Evolutionary conservation across 1,139 yeast genomes (phyloP).

Genomic region (Taphrina flavorubra): DNA sequence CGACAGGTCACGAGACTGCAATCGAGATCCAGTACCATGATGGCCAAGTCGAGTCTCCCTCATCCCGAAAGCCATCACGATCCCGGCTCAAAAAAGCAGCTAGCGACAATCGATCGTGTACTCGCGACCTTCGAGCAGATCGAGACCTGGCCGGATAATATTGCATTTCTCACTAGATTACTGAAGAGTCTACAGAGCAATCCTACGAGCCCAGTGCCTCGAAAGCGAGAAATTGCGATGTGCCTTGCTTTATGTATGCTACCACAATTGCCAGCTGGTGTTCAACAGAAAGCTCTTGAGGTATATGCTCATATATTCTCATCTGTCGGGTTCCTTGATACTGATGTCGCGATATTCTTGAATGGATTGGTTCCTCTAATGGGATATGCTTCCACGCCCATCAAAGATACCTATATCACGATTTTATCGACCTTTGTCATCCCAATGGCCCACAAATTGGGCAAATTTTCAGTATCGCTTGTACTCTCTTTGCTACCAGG

Average conservation of each 20-base stretch:
- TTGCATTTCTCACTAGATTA: conserved; percentile 79
- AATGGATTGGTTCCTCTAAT: conserved; percentile 87
- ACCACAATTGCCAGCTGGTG: conserved; percentile 87
- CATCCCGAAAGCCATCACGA: conserved; percentile 1
- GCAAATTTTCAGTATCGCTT: conserved; percentile 68
- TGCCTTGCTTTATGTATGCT: conserved; percentile 67
- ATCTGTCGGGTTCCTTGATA: conserved; percentile 59
- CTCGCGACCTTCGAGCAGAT: conserved; percentile 79
- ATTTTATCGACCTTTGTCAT: conserved; percentile 65
- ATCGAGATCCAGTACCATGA: neutral
- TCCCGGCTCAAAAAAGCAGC: conserved; percentile 56
- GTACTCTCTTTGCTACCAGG: conserved; percentile 81
- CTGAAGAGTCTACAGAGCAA: conserved; percentile 54
- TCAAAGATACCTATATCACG: conserved; percentile 63
- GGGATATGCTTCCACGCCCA: conserved; percentile 85
- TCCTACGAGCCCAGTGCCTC: conserved; percentile 57
- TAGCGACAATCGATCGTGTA: conserved; percentile 72
- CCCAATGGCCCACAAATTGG: conserved; percentile 60
- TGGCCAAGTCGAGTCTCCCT: neutral
- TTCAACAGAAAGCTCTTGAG: conserved; percentile 84
- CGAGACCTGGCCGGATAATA: conserved; percentile 98
- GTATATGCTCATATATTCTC: conserved; percentile 74
- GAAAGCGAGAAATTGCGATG: conserved; percentile 53
- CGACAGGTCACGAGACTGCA: no score
- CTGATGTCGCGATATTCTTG: conserved; percentile 71